Evolutionary conservation across 306 rosid genomes (phyloP), one percentile per base, ranked within the genome.

Genomic region (Vicia villosa): DNA sequence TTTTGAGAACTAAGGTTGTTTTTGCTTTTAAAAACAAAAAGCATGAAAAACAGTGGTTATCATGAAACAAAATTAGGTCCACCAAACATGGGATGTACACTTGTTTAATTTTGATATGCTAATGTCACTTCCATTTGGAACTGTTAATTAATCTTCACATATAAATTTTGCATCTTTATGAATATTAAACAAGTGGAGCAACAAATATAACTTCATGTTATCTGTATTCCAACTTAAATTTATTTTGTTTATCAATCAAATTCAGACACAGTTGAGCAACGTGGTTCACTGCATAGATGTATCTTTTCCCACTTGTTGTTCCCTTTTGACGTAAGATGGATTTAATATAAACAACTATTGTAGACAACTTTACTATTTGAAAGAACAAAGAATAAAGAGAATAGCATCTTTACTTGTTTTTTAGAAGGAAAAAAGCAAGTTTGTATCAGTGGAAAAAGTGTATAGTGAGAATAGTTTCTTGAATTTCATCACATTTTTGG

Each of bases 231-330:
- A 51, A 41, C 8, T 40, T 28, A 12, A 28, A 17, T 1, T 32
- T 22, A 21, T 8, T n/a, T 22, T 55, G 21, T 60, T 3, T 14
- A 46, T 46, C 13, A 72, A 30, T 30, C 34, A 71, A 59, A 28
- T 43, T 19, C 24, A 47, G 50, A 5, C 76, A 46, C 56, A 60
- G 34, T 6, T 38, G 68, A 43, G 36, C 49, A 65, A 41, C 32
- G 59, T 74, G 61, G 49, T 74, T 51, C 17, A 74, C 22, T 45
- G 51, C 51, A 45, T 45, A n/a, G 20, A 45, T 14, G 5, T 8
- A 49, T 20, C 21, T 26, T 41, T 54, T 46, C 0, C 32, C 30
- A 21, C 34, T 52, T 52, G 21, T 52, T 52, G 59, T 54, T 41
- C 12, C 15, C 38, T 13, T 3, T 56, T 32, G 36, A n/a, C 4